phyloP scores from a whole-genome alignment of 352 stramenopile species.

The Globisporangium uncinulatum region DNA sequence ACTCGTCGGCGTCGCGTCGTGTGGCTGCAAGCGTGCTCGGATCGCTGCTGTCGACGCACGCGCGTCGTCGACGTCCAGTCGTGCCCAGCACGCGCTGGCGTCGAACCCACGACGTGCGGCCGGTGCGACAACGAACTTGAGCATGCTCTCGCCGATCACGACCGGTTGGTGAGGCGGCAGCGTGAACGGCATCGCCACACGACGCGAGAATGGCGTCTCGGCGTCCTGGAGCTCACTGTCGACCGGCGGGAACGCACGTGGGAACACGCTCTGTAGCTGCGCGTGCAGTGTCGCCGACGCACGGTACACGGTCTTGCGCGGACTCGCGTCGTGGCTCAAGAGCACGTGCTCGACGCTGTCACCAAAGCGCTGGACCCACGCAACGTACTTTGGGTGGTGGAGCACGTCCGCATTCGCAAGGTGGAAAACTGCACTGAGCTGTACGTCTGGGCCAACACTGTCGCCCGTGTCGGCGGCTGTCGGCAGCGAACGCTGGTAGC shows the following conservation, averaged over 20 bases:
- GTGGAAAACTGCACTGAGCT: slow-evolving; percentile 65
- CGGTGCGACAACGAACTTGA: slow-evolving; percentile 60
- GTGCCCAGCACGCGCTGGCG: slow-evolving; percentile 36
- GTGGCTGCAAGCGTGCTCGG: slow-evolving; percentile 1
- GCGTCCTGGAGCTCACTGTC: slow-evolving; percentile 38
- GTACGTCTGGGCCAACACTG: slow-evolving; percentile 20
- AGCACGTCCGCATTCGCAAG: slow-evolving; percentile 42
- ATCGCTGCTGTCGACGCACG: slow-evolving; percentile 25
- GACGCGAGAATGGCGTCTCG: slow-evolving; percentile 25
- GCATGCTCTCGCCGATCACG: slow-evolving; percentile 61
- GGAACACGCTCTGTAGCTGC: slow-evolving; percentile 65
- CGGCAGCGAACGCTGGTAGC: slow-evolving; percentile 22
- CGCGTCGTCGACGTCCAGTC: slow-evolving; percentile 44
- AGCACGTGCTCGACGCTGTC: slow-evolving; percentile 50
- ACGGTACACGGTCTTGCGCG: slow-evolving; percentile 67
- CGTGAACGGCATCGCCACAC: slow-evolving; percentile 16
- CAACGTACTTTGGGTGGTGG: slow-evolving; percentile 44
- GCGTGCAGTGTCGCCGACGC: slow-evolving; percentile 65
- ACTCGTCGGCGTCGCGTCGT: neutral
- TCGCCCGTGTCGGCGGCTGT: neutral
- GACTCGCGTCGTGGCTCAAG: slow-evolving; percentile 40
- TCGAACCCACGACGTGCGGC: slow-evolving; percentile 61
- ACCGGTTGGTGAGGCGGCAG: slow-evolving; percentile 17
- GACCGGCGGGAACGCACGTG: slow-evolving; percentile 46
- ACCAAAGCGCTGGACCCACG: slow-evolving; percentile 57